Base-by-base conservation (phyloP, 2,329 filamentous ascomycete genomes). In the Huntiella savannae region DNA sequence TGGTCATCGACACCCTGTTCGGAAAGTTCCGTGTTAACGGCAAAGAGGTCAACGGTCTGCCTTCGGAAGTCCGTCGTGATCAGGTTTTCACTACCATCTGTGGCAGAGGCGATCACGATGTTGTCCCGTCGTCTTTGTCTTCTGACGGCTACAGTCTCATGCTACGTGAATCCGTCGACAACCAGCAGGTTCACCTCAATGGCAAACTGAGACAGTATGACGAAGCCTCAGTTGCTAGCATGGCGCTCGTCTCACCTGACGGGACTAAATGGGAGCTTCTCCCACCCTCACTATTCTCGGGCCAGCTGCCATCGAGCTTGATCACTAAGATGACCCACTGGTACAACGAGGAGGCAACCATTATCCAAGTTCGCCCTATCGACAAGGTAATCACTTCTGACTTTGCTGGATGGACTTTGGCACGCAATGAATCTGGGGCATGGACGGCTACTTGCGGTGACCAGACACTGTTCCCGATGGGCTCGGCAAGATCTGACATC, bases 11-110 rank as follows among this genome's bases (percentile, higher is more conserved):
- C 49, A 42, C 73, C 0, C 51, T 78, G 2, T 67, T 62, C 0
- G 72, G 67, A 0, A 59, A 67, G 17, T 56, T 79, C 0, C 59
- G 75, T 0, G 62, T 77, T 0, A 62, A 75, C 47, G 71, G 72
- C 0, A 37, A 58, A 1, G 71, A 69, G 0, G 52, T 75, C 0
- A 55, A 62, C 3, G 61, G 66, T 2, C 59, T 76, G 0, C 72
- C 72, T 0, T 2, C 8, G 0, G 50, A 62, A 0, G 76, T 71
- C 42, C 59, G 65, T 33, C 5, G 10, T 0, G 59, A 71, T 45
- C 5, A 52, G 0, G 56, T 56, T 0, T 76, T 70, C 50, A 8
- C 10, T 0, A 52, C 53, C 0, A 53, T 76, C 0, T 74, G 77
- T 54, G 63, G 64, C 1, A 46, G 53, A 3, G 54, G 56, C 0